Conservation (phyloP, 768 basidiomycete species). For the Phaeolepiota aurea region DNA sequence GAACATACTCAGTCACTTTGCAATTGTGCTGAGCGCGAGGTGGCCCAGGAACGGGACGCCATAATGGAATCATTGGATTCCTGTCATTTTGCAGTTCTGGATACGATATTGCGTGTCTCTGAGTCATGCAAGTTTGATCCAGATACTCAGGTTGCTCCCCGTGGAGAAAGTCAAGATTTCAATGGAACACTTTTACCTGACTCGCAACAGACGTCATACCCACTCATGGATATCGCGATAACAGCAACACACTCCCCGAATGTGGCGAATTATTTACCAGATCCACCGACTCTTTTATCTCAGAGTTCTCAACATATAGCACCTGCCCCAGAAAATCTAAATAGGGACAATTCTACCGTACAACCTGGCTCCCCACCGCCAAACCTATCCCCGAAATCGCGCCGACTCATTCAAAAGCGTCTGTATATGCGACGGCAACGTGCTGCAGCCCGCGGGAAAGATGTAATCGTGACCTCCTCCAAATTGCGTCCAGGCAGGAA, state of each 20-base stretch:
- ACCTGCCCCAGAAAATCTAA: neutral
- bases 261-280: too few species aligned
- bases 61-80: conserved; percentile 1
- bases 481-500: conserved; percentile 28
- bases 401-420: conserved; percentile 36
- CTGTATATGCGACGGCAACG: conserved; percentile 69
- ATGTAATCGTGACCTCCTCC: conserved; percentile 17
- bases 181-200: neutral
- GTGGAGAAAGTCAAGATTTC: neutral
- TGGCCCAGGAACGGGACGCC: neutral
- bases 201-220: too few species aligned
- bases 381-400: conserved; percentile 6
- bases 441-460: conserved; percentile 35
- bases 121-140: neutral
- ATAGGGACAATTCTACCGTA: neutral
- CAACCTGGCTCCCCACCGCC: neutral
- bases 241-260: too few species aligned
- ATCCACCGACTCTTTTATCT: too few species aligned
- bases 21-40: neutral
- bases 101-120: conserved; percentile 12
- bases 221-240: too few species aligned
- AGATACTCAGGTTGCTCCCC: neutral
- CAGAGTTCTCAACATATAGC: too few species aligned
- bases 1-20: neutral
- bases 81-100: conserved; percentile 17